Conservation (phyloP, 169 alveolate genomes). For the Cryptosporidium baileyi region DNA sequence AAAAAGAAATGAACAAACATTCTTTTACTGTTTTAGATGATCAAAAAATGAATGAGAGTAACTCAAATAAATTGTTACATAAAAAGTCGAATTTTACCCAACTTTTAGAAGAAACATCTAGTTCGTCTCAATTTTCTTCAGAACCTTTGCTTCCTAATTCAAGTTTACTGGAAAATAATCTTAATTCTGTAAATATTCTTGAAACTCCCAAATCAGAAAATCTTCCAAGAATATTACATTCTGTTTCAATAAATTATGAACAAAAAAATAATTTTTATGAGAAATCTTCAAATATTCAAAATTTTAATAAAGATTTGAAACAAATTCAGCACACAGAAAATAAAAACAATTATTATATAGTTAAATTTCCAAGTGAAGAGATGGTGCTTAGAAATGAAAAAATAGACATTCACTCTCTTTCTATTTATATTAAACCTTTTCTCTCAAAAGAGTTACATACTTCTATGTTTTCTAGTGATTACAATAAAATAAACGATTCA, state of each 20-base stretch:
- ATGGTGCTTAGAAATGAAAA: not conserved
- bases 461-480: constrained; percentile 4
- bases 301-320: not conserved
- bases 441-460: not conserved
- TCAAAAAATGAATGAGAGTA: not conserved
- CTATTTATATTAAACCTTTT: not conserved
- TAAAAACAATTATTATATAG: not conserved
- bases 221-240: constrained; percentile 21
- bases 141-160: not conserved
- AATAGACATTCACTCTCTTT: not conserved
- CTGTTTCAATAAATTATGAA: constrained; percentile 7
- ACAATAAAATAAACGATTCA: not conserved
- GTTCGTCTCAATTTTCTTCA: not conserved
- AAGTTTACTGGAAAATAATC: not conserved
- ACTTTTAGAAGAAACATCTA: too few relatives aligned
- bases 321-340: not conserved
- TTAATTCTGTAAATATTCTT: not conserved
- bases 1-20: not conserved
- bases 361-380: constrained; percentile 1
- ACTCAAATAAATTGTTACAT: not conserved
- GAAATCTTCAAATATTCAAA: not conserved
- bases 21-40: not conserved
- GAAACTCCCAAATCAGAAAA: constrained; percentile 11
- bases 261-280: constrained; percentile 20
- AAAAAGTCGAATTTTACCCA: not conserved